These are phyloP conservation scores for Moesziomyces parantarcticus DNA, from an alignment of 1,284 basidiomycete species.

Conservation along the genomic window DNA sequence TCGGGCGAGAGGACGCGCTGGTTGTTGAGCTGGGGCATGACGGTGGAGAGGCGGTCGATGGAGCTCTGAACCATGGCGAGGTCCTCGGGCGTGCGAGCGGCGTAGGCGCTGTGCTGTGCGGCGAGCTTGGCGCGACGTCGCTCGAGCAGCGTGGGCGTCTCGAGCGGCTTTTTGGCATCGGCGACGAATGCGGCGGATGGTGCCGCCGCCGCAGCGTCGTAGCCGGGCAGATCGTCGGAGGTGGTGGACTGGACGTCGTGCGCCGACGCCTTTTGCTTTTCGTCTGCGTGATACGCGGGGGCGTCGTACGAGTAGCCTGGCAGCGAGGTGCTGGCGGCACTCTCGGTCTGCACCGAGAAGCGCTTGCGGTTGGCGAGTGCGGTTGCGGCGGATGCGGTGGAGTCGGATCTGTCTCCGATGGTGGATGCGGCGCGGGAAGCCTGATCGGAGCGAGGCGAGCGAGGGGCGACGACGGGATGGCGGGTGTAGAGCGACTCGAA, in stretches of 20 bases:
- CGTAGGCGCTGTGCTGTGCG: conserved; percentile 45
- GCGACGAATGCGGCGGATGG: neutral
- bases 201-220: conserved; percentile 3
- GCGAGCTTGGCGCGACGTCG: conserved; percentile 47
- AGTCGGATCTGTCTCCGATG: conserved; percentile 22
- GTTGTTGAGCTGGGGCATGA: conserved; percentile 52
- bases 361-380: conserved; percentile 31
- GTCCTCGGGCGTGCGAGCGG: conserved; percentile 48
- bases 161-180: conserved; percentile 22
- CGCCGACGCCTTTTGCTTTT: neutral
- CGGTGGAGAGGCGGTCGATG: conserved; percentile 49
- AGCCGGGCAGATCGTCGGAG: conserved; percentile 24
- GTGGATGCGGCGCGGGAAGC: conserved; percentile 38
- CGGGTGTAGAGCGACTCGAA: conserved; percentile 24
- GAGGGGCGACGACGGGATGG: conserved; percentile 6
- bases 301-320: conserved; percentile 26
- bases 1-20: conserved; percentile 48
- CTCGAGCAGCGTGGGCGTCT: conserved; percentile 35
- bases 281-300: conserved; percentile 14
- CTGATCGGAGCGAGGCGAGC: conserved; percentile 35
- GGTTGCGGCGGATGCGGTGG: conserved; percentile 33
- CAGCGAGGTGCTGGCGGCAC: conserved; percentile 30
- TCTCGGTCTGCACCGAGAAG: conserved; percentile 36
- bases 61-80: conserved; percentile 50
- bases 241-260: neutral